Evolutionary conservation across 148 eudicot species (phyloP).

Genomic region (Nepenthes mirabilis): DNA sequence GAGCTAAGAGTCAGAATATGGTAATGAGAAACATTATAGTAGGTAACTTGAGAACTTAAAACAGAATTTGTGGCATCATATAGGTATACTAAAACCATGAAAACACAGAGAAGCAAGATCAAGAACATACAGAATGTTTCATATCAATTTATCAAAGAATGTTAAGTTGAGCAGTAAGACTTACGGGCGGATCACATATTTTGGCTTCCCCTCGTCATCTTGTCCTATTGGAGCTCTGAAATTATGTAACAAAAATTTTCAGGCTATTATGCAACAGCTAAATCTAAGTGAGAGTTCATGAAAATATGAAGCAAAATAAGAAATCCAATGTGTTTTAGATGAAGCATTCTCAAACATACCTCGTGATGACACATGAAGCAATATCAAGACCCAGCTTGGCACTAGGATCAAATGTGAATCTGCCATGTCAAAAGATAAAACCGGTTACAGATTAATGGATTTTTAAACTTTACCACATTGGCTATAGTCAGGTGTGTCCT

Average conservation of each 20-base stretch:
- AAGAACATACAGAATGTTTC: not conserved
- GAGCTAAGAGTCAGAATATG: no score
- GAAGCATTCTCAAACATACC: conserved; percentile 30
- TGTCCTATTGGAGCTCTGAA: conserved; percentile 74
- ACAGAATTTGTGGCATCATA: not conserved
- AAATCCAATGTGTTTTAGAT: not conserved
- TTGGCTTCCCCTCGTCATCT: conserved; percentile 77
- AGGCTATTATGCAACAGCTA: not conserved
- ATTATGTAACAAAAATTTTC: not conserved
- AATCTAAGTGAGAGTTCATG: not conserved
- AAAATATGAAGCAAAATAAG: not conserved
- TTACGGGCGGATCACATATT: conserved; percentile 94
- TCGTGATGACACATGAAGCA: conserved; percentile 91
- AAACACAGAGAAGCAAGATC: not conserved
- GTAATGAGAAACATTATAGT: no score
- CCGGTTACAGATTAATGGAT: conserved; percentile 1
- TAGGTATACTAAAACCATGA: not conserved
- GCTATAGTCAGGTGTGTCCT: no score
- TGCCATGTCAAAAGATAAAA: conserved; percentile 21
- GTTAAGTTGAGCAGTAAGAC: conserved; percentile 11
- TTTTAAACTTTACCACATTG: no score
- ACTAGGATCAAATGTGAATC: conserved; percentile 85
- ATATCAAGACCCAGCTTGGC: conserved; percentile 85
- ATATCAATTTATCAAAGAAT: not conserved
- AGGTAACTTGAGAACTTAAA: no score